These are phyloP conservation scores for Lentinus tigrinus DNA, from an alignment of 768 basidiomycete genomes.

Conservation along the genomic window DNA sequence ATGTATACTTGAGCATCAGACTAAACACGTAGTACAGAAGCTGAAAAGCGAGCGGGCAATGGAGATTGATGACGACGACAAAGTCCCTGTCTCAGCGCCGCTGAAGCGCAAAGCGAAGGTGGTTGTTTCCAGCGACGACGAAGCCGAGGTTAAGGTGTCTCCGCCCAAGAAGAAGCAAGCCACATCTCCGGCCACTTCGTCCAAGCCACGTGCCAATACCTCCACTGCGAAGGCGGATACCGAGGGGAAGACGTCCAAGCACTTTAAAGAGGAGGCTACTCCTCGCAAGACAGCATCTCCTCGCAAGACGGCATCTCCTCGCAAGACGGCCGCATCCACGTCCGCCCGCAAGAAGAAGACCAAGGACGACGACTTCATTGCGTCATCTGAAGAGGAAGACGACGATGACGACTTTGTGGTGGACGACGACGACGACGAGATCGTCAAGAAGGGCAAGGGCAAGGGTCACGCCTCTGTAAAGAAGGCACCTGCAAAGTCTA, in stretches of 20 bases:
- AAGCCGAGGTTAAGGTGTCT: slow-evolving; percentile 24
- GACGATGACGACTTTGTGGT: slow-evolving; percentile 20
- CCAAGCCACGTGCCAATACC: slow-evolving; percentile 10
- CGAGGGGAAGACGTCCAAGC: slow-evolving; percentile 13
- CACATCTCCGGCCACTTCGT: slow-evolving; percentile 9
- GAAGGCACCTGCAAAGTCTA: slow-evolving; percentile 3
- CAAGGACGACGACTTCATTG: slow-evolving; percentile 36
- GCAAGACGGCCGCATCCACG: slow-evolving; percentile 16
- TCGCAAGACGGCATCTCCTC: slow-evolving; percentile 3
- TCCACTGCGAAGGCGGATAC: slow-evolving; percentile 25
- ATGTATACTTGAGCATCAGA: not conserved
- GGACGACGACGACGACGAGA: slow-evolving; percentile 22
- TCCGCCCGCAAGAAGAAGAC: slow-evolving; percentile 31
- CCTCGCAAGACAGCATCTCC: not conserved
- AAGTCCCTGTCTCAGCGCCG: not conserved
- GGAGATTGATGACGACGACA: slow-evolving; percentile 23
- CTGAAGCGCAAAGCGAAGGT: slow-evolving; percentile 26
- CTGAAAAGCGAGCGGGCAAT: slow-evolving; percentile 23
- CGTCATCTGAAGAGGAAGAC: slow-evolving; percentile 25
- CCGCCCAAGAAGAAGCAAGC: slow-evolving; percentile 45
- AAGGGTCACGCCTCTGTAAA: slow-evolving; percentile 23
- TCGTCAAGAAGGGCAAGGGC: slow-evolving; percentile 16
- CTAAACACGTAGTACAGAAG: slow-evolving; percentile 3
- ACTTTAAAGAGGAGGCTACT: not conserved
- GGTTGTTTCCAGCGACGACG: slow-evolving; percentile 27